Base-by-base conservation (phyloP, 768 basidiomycete genomes). In the Pleurotus platypus region DNA sequence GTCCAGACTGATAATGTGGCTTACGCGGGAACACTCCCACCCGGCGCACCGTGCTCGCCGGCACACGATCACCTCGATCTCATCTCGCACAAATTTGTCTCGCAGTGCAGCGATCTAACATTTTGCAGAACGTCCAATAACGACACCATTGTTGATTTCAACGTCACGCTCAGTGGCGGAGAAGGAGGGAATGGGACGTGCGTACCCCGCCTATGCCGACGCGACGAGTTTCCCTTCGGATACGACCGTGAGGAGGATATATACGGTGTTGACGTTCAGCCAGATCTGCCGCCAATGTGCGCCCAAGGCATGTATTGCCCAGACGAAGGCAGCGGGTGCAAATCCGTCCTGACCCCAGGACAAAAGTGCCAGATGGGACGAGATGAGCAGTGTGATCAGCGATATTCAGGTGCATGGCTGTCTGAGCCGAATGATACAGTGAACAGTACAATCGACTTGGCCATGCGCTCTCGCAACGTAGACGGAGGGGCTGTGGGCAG, bases 291-390 rank as follows among this genome's bases (percentile, higher is more conserved):
- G 1, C 78, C 82, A 0, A 67, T 82, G 35, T 90, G 87, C 62
- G 63, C 70, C 1, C 48, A 57, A 13, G 83, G 78, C 6, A 67
- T 71, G n/a, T 88, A 84, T 69, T 88, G 86, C 61, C 85, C 85
- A 0, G 87, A 90, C 62, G 83, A 87, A 63, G 85, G 82, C 11
- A 78, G 79, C 61, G 78, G 77, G 2, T 90, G 87, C 66, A 63
- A 71, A 35, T 61, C 66, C 4, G 67, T 80, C 46, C 66, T 75
- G n/a, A n/a, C n/a, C n/a, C 66, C 78, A 2, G 86, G 85, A 0
- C 69, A 65, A 5, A 35, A 70, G 0, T 89, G 87, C 64, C 82
- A 88, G 65, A 66, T 87, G 63, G 81, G 83, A 57, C 71, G 87
- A 40, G 87, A 89, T 64, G 85, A 81, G 43, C 81, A 83, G 61